Base-by-base conservation (phyloP, 169 alveolate species). In the Hammondia hammondi region DNA sequence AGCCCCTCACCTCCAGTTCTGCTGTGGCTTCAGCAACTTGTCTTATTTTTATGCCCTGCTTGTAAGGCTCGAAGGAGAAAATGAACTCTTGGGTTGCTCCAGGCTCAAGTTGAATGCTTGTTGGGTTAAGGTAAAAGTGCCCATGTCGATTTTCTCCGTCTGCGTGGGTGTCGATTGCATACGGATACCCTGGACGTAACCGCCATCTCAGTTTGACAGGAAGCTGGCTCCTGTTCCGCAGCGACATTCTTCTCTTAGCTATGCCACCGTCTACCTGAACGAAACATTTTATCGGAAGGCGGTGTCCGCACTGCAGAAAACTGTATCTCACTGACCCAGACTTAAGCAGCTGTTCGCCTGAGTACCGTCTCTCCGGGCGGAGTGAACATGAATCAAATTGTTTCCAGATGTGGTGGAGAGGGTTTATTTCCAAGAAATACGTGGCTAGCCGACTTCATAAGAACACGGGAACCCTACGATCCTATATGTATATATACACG, bases 201-300 rank as follows among this genome's bases (percentile, higher is more conserved):
- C 70, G 32, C 90, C 90, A 82, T 4, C 70, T 45, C 52, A 82
- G 61, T 27, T 82, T 39, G 45, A 82, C 71, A 29, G 90, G 71
- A 9, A 46, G 57, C 70, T 48, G 71, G 1, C 90, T 70, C 35
- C 52, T 70, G 37, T 82, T 82, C n/a, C 90, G 90, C 21, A 82
- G 71, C 37, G 43, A 32, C 19, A 82, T 9, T 35, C 37, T 82
- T 43, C 70, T 14, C 70, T 45, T 39, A 10, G 57, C 72, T 12
- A 43, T 43, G 35, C 90, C 90, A 6, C 90, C 90, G 35, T 82
- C 70, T 3, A 27, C 71, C 90, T 82, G 90, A 46, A 43, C 29
- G 77, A 67, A 67, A 67, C 37, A n/a, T 71, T 71, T 71, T n/a
- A 71, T 71, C n/a, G 43, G 81, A 14, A n/a, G 14, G 81, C 81